phyloP scores from a whole-genome alignment of 2,329 filamentous ascomycete genomes.

The Pleomassaria siparia region DNA sequence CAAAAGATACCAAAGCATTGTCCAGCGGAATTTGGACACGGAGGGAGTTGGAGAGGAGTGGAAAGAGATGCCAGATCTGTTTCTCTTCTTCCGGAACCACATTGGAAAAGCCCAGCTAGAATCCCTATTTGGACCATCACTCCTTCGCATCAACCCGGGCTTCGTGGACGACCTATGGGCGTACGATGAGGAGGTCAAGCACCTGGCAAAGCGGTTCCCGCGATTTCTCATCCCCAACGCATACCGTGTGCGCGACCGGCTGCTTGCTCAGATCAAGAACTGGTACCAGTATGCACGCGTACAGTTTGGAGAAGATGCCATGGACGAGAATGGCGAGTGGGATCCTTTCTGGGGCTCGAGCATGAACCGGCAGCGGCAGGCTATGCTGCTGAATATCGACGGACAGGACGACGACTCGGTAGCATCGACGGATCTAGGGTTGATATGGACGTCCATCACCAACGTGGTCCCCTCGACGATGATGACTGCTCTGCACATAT shows the following conservation, averaged over 20 bases:
- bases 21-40: neutral
- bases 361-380: conserved; percentile 15
- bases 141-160: conserved; percentile 1
- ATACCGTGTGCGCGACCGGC: neutral
- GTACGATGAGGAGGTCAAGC: neutral
- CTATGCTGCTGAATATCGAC: conserved; percentile 1
- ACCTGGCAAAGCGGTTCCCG: neutral
- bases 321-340: conserved; percentile 2
- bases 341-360: conserved; percentile 4
- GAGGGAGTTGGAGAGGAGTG: neutral
- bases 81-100: conserved; percentile 1
- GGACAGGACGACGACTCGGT: conserved; percentile 1
- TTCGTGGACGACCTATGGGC: conserved; percentile 2
- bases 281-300: conserved; percentile 4
- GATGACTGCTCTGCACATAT: conserved; percentile 3
- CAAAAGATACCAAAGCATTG: neutral
- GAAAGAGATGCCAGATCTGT: neutral
- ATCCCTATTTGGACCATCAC: neutral
- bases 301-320: neutral
- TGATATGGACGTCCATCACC: conserved; percentile 2
- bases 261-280: neutral
- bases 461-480: conserved; percentile 5
- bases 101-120: conserved; percentile 1
- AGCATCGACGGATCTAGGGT: conserved; percentile 1
- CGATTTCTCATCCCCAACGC: conserved; percentile 1